Percentiles rank a stretch among this genome's conserved stretches.
Evolutionary conservation across 495 filamentous ascomycete species (phyloP).

Genomic region (Schizothecium vesticola): DNA sequence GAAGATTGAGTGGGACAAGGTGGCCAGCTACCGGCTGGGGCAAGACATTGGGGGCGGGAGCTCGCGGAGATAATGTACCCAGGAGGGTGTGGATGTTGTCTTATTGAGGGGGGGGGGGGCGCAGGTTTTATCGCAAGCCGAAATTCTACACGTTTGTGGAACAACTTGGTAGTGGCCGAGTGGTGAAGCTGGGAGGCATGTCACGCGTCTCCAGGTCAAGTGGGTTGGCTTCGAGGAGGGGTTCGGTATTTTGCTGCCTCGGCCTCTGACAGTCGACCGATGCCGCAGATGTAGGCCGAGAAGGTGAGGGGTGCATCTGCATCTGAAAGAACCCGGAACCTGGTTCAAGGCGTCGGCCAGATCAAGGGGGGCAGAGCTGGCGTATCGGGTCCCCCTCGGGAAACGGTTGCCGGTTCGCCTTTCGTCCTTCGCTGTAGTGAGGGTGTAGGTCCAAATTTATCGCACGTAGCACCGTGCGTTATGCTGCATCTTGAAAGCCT

Average conservation of each 20-base stretch:
- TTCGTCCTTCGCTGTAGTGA: background rate
- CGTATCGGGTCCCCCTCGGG: background rate
- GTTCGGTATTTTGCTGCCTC: background rate
- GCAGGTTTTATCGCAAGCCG: background rate
- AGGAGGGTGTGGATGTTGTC: background rate
- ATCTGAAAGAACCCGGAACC: background rate
- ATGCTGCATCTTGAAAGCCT: background rate
- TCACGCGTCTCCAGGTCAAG: background rate
- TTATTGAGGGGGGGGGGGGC: background rate
- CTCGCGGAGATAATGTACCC: conserved; percentile 38
- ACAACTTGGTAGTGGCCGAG: background rate
- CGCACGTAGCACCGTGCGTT: background rate
- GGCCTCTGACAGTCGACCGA: background rate
- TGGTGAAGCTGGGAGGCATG: background rate
- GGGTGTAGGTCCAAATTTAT: background rate
- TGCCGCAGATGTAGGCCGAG: background rate
- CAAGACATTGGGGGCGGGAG: conserved; percentile 62
- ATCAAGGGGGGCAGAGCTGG: background rate
- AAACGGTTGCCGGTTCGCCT: background rate
- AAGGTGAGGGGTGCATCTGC: background rate
- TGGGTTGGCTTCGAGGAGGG: background rate
- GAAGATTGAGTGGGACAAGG: conserved; percentile 99
- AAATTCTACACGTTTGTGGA: background rate
- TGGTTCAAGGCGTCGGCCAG: background rate
- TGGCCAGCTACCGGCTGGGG: conserved; percentile 84